Percentiles rank a stretch among this genome's conserved stretches.
These are phyloP conservation scores for Phyllosticta paracitricarpa DNA, from an alignment of 2,329 filamentous ascomycete species.

Conservation along the genomic window DNA sequence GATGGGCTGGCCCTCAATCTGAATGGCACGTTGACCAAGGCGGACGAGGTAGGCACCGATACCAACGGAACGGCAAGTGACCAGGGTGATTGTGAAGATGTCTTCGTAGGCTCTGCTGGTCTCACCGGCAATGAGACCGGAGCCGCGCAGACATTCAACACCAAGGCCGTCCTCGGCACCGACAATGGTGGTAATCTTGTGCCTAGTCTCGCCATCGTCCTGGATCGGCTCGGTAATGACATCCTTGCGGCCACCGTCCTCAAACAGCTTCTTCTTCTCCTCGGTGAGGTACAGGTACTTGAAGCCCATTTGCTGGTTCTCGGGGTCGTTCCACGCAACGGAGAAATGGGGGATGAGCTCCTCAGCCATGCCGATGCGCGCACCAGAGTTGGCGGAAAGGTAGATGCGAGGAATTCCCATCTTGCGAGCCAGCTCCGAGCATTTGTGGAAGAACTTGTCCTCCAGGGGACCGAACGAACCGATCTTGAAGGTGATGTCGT, in stretches of 20 bases:
- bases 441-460: constrained; percentile 98
- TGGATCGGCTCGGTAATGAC: constrained; percentile 81
- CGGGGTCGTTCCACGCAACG: constrained; percentile 85
- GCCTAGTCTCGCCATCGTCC: constrained; percentile 79
- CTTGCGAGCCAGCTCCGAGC: constrained; percentile 88
- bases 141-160: constrained; percentile 94
- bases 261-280: constrained; percentile 76
- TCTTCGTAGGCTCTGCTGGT: constrained; percentile 96
- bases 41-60: constrained; percentile 98
- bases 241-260: constrained; percentile 61
- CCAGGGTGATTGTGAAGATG: constrained; percentile 95
- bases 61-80: constrained; percentile 97
- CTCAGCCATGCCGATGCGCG: constrained; percentile 90
- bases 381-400: constrained; percentile 96
- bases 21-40: constrained; percentile 94
- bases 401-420: constrained; percentile 95
- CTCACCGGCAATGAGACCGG: constrained; percentile 94
- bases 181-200: constrained; percentile 90
- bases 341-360: constrained; percentile 96
- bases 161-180: constrained; percentile 92
- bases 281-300: constrained; percentile 93
- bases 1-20: constrained; percentile 97
- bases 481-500: constrained; percentile 99
- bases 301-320: constrained; percentile 79
- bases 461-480: constrained; percentile 94